Percentiles rank a stretch among this genome's conserved stretches.
Conservation (phyloP, 768 basidiomycete genomes). For the Aureoboletus auriporus region DNA sequence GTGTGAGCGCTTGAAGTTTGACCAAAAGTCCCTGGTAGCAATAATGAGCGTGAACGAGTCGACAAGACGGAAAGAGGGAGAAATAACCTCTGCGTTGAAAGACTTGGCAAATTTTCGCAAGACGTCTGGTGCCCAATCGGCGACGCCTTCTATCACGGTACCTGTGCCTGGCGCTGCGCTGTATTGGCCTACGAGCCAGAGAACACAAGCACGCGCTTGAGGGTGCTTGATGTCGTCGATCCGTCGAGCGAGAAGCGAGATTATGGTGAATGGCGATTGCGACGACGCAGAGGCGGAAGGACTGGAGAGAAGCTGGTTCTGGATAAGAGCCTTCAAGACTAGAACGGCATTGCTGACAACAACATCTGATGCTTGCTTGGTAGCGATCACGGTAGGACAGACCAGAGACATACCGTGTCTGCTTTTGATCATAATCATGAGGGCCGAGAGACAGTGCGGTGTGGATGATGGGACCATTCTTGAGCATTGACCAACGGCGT, state of each 20-base stretch:
- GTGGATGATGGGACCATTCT: conserved; percentile 62
- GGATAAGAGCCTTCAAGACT: conserved; percentile 81
- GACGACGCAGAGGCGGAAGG: conserved; percentile 25
- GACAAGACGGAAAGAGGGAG: no score
- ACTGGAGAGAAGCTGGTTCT: conserved; percentile 50
- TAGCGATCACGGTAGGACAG: neutral
- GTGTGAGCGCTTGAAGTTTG: conserved; percentile 79
- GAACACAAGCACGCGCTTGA: conserved; percentile 79
- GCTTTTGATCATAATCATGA: conserved; percentile 79
- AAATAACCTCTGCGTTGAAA: conserved; percentile 65
- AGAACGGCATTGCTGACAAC: conserved; percentile 79
- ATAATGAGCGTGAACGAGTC: no score
- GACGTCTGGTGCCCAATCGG: conserved; percentile 85
- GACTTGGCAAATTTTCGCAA: conserved; percentile 73
- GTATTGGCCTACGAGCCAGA: conserved; percentile 94
- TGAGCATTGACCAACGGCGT: conserved; percentile 77
- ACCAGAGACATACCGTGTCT: conserved; percentile 51
- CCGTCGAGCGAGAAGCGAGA: conserved; percentile 72
- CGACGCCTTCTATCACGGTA: conserved; percentile 51
- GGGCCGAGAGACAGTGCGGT: conserved; percentile 66
- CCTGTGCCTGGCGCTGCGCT: conserved; percentile 39
- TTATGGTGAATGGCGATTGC: conserved; percentile 55
- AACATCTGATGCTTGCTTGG: conserved; percentile 45
- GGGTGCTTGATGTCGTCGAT: conserved; percentile 79
- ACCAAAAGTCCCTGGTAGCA: conserved; percentile 51